Percentiles rank a stretch among this genome's conserved stretches.
phyloP scores from a whole-genome alignment of 164 flowering plant species.

The Umbilicus rupestris region DNA sequence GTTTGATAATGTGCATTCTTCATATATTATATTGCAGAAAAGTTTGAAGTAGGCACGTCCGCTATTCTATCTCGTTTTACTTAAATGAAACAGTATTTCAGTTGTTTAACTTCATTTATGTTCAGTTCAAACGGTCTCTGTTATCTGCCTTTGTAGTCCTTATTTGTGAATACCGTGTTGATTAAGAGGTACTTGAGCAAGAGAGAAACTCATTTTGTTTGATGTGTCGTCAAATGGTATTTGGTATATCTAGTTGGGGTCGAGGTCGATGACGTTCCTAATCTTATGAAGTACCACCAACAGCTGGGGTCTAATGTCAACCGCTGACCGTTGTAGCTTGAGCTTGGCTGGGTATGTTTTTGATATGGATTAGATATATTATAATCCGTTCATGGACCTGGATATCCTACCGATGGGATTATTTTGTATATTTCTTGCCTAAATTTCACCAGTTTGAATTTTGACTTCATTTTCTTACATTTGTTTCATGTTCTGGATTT shows the following conservation, averaged over 20 bases:
- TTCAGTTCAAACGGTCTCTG: neutral
- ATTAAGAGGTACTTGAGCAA: neutral
- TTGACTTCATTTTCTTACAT: no score
- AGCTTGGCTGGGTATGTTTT: neutral
- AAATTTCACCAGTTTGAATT: no score
- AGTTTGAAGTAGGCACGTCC: neutral
- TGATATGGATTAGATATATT: neutral
- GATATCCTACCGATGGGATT: neutral
- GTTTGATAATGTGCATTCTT: no score
- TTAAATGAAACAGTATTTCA: neutral
- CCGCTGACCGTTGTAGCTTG: neutral
- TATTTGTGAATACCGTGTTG: no score
- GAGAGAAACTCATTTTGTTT: neutral
- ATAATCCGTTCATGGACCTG: neutral
- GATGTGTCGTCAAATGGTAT: neutral
- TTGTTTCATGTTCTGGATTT: neutral
- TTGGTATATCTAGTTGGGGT: neutral
- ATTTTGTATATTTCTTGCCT: neutral
- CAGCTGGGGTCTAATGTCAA: neutral
- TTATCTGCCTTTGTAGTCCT: neutral
- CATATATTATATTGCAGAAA: neutral
- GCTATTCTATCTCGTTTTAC: neutral
- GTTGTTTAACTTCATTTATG: neutral
- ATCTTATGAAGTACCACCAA: neutral
- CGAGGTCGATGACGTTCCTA: neutral